A percentile compares a stretch with the other conserved stretches of the same genome.
Evolutionary conservation across 192 early-diverging fungal species (phyloP).

Genomic region (Coemansia sp.): DNA sequence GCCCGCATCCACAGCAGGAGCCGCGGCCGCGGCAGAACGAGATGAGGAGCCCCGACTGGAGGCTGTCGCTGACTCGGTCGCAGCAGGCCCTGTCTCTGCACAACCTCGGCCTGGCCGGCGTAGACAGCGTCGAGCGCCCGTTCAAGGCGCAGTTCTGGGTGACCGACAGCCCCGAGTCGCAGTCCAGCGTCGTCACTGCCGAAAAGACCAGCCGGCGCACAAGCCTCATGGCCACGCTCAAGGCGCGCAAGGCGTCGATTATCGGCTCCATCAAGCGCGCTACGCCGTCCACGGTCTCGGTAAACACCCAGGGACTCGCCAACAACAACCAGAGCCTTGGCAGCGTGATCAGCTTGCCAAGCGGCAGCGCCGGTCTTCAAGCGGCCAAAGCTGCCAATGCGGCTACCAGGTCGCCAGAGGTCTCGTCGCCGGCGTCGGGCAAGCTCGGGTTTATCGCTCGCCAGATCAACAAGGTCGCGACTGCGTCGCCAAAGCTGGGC

Average conservation of each 20-base stretch:
- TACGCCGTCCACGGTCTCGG: conserved; percentile 15
- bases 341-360: background rate
- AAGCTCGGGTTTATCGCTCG: conserved; percentile 16
- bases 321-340: background rate
- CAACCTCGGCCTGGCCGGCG: background rate
- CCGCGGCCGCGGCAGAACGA: too few species aligned
- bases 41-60: background rate
- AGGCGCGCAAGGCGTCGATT: conserved; percentile 36
- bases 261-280: conserved; percentile 41
- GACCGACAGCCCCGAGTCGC: conserved; percentile 40
- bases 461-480: conserved; percentile 14
- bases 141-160: conserved; percentile 48
- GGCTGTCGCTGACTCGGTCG: background rate
- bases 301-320: background rate
- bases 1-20: background rate
- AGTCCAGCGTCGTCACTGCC: conserved; percentile 19
- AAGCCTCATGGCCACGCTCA: conserved; percentile 30
- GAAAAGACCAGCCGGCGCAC: conserved; percentile 19
- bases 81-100: background rate
- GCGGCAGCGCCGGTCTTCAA: too few species aligned
- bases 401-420: background rate
- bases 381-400: too few species aligned
- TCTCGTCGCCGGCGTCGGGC: conserved; percentile 8
- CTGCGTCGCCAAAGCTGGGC: background rate
- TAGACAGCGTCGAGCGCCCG: conserved; percentile 3